Evolutionary conservation across 225 moss, liverwort and hornwort species (phyloP).

Genomic region (Sphagnum contortum): DNA sequence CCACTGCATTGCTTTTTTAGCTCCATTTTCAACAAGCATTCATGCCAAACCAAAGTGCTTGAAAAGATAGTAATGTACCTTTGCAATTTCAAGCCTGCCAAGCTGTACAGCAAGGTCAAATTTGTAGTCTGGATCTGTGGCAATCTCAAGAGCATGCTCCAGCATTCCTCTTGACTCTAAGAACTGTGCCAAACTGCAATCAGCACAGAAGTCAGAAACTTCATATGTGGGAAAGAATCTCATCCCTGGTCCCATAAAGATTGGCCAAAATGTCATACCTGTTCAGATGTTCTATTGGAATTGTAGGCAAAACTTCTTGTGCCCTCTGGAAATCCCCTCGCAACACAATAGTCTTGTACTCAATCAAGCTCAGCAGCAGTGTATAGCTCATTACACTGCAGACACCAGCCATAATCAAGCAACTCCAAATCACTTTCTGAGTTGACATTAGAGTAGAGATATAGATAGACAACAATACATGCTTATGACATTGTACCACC

Average conservation of each 20-base stretch:
- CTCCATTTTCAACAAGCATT: too few relatives aligned
- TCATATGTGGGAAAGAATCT: not conserved
- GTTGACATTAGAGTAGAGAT: too few relatives aligned
- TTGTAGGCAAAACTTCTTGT: conserved; percentile 74
- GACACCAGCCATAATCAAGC: too few relatives aligned
- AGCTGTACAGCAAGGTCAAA: conserved; percentile 92
- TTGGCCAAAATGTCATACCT: conserved; percentile 26
- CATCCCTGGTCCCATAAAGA: not conserved
- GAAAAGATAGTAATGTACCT: conserved; percentile 24
- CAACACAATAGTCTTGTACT: conserved; percentile 86
- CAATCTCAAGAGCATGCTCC: conserved; percentile 72
- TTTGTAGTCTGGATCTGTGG: conserved; percentile 86
- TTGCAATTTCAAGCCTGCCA: conserved; percentile 78
- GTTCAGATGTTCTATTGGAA: conserved; percentile 85
- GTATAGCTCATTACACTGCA: conserved; percentile 97
- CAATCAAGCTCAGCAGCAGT: conserved; percentile 86
- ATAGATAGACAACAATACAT: too few relatives aligned
- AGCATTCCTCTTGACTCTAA: conserved; percentile 95
- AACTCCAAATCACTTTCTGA: too few relatives aligned
- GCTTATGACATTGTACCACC: too few relatives aligned
- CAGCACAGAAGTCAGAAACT: conserved; percentile 1
- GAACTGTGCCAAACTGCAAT: conserved; percentile 82
- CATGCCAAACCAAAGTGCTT: too few relatives aligned
- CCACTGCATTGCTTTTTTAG: too few relatives aligned
- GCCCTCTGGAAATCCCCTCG: conserved; percentile 79